Conservation (phyloP, 495 filamentous ascomycete genomes). For the Aspergillus nidulans region DNA sequence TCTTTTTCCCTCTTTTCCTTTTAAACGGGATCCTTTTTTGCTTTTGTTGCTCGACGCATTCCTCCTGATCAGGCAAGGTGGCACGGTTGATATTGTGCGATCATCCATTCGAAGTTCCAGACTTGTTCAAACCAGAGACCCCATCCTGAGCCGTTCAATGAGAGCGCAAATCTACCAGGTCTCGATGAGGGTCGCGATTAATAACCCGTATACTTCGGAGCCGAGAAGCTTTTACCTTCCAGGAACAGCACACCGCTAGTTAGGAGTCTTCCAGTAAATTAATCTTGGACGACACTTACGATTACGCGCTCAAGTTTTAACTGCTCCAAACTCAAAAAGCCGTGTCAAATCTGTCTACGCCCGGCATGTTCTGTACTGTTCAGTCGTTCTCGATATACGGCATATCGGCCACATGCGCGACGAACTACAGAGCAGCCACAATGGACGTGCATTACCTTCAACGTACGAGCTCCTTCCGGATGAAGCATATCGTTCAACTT, state of each 20-base stretch:
- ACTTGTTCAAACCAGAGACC: not conserved
- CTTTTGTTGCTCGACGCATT: not conserved
- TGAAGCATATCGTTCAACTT: not conserved
- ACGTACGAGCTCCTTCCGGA: not conserved
- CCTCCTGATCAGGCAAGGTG: not conserved
- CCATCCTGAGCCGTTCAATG: not conserved
- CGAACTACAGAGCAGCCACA: not conserved
- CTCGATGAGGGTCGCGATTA: not conserved
- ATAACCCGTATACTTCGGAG: not conserved
- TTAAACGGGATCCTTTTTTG: not conserved
- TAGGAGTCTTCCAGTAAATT: not conserved
- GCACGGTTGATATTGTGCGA: not conserved
- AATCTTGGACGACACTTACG: not conserved
- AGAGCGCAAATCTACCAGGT: not conserved
- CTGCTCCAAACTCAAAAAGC: not conserved
- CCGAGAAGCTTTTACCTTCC: not conserved
- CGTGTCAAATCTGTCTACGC: no score
- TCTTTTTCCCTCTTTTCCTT: not conserved
- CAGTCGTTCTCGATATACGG: not conserved
- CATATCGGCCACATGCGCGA: not conserved
- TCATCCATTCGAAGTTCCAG: not conserved
- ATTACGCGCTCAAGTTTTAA: not conserved
- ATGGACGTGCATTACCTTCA: no score
- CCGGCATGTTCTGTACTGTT: not conserved
- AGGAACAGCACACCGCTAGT: constrained; percentile 6